A percentile compares a stretch with the other conserved stretches of the same genome.
These are phyloP conservation scores for Cercophora samala DNA, from an alignment of 495 filamentous ascomycete genomes.

Conservation along the genomic window DNA sequence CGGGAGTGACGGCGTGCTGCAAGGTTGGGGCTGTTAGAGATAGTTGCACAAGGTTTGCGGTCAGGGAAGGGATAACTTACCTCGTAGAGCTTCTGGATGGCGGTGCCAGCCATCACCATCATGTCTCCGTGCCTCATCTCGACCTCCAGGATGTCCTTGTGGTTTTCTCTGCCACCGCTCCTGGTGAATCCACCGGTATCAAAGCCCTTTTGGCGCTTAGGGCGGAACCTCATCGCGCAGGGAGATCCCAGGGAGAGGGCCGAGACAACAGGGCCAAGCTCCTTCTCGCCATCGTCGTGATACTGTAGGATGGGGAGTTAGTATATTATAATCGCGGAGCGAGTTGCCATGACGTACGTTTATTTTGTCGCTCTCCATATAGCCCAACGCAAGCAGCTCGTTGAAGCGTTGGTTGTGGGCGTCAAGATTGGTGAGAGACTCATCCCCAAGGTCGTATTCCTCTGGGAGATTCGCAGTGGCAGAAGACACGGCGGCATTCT, in stretches of 20 bases:
- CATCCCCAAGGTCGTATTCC: background rate
- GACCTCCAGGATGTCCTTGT: conserved; percentile 33
- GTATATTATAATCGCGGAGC: conserved; percentile 26
- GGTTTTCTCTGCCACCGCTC: conserved; percentile 7
- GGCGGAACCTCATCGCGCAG: conserved; percentile 64
- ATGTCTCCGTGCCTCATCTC: conserved; percentile 72
- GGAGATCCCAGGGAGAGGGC: conserved; percentile 70
- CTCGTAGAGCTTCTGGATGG: conserved; percentile 71
- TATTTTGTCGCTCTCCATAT: conserved; percentile 67
- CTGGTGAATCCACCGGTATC: conserved; percentile 22
- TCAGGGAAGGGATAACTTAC: conserved; percentile 41
- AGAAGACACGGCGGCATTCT: conserved; percentile 40
- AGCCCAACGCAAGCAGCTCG: conserved; percentile 72
- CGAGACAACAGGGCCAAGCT: conserved; percentile 71
- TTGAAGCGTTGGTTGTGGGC: conserved; percentile 54
- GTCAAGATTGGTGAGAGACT: conserved; percentile 10
- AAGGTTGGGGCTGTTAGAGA: conserved; percentile 22
- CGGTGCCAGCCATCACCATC: conserved; percentile 73
- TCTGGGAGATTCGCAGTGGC: conserved; percentile 23
- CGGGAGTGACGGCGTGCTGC: conserved; percentile 60
- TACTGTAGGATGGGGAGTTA: conserved; percentile 48
- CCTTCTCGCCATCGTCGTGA: conserved; percentile 80
- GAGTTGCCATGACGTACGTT: conserved; percentile 48
- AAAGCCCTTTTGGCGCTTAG: conserved; percentile 57
- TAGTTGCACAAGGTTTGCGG: background rate